Base-by-base conservation (phyloP, 208 protist genomes). In the Trypanosoma vivax region DNA sequence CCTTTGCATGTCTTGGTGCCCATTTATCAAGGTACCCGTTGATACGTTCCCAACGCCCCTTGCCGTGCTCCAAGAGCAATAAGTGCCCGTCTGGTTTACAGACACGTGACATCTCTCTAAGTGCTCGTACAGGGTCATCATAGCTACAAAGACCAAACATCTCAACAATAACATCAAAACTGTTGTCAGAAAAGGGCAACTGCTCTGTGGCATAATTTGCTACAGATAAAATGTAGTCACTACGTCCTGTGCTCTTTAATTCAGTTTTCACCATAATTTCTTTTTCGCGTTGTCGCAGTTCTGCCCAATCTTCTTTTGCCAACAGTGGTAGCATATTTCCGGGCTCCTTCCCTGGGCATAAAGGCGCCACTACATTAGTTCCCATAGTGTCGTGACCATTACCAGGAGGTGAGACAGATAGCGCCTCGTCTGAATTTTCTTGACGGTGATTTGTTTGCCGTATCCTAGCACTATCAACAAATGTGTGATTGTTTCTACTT, bases 111-210 rank as follows among this genome's bases (percentile, higher is more conserved):
- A 95, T 83, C 58, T 96, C 90, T 25, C 76, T 66, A 39, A 96
- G 64, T 5, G 83, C 87, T 31, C 80, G 67, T 18, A 93, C 79
- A 10, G 90, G 90, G 52, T 96, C 88, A 47, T 96, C 88, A 62
- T 86, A 94, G 31, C 83, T 92, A 65, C 90, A 96, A 23, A 96
- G 71, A 7, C 85, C 84, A 60, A 93, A 96, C 70, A 86, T 94
- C 55, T 94, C 87, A 14, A 94, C 78, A 25, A 94, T 76, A 3
- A 82, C 85, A 63, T 96, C 90, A 52, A 95, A 96, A 48, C 73
- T 84, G 50, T 94, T 90, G 71, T 92, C 71, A 2, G 68, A 47
- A 49, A 92, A 94, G 5, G 84, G 83, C 3, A 96, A 69, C 46
- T 91, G 71, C 57, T 90, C 81, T 0, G 81, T 74, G 1, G 81